Base-by-base conservation (phyloP, 768 basidiomycete species). In the Psilocybe tampanensis region DNA sequence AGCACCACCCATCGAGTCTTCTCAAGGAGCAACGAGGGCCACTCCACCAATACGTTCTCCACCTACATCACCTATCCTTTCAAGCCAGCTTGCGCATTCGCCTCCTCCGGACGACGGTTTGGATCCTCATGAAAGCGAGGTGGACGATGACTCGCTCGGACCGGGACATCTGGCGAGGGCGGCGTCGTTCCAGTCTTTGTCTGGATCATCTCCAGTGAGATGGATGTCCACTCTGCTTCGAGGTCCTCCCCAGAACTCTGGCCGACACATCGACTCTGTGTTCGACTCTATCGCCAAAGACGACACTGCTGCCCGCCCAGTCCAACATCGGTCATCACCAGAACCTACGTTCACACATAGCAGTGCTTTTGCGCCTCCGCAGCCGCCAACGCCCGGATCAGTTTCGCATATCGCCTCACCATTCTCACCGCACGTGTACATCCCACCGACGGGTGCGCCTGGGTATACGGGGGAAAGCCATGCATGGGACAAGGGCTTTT, bases 401-500 rank as follows among this genome's bases (percentile, higher is more conserved):
- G 50, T 67, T 15, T 63, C 64, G 9, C 68, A 66, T 47, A 22
- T 33, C 8, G n/a, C 61, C 4, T 68, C 79, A 9, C 79, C 80
- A 0, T 84, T 81, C 29, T 71, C 74, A 2, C 80, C 80, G 3
- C 68, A 72, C 74, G 17, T 80, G 72, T 47, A 76, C 55, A 60
- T 72, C 0, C 74, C 81, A 2, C 77, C 80, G 1, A 73, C 66
- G 50, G 86, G 92, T n/a, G 93, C 92, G 0, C 92, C 92, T 0
- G 93, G 90, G 5, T 92, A 88, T 62, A 76, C 71, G 13, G 89
- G 89, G 0, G 89, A 90, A 45, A 70, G 73, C 15, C 76, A 81
- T 58, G 73, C 77, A 55, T 84, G 92, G 92, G 86, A 93, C 68
- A 85, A 83, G 52, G 85, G 86, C 0, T 86, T 76, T 64, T 85